Evolutionary conservation across 106 monocot genomes (phyloP).

Genomic region (Agapanthus africanus): DNA sequence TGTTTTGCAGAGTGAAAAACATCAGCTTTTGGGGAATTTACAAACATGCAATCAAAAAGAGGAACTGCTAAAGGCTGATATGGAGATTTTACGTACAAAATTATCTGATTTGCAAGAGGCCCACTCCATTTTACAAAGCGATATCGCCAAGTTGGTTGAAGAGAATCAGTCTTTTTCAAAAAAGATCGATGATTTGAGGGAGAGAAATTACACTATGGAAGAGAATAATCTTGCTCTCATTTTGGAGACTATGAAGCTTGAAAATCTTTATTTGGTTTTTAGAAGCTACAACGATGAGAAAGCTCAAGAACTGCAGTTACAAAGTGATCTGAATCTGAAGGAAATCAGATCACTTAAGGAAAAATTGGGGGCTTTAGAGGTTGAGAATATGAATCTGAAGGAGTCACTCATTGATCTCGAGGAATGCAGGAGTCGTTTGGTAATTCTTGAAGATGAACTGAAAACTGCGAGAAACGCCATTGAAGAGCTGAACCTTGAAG

Average conservation of each 20-base stretch:
- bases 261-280: constrained; percentile 37
- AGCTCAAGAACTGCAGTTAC: constrained; percentile 18
- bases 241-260: constrained; percentile 24
- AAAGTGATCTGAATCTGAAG: constrained; percentile 27
- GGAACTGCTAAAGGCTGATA: constrained; percentile 33
- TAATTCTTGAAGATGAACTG: constrained; percentile 30
- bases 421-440: constrained; percentile 20
- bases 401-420: constrained; percentile 22
- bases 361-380: constrained; percentile 19
- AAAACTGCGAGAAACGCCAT: constrained; percentile 8
- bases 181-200: constrained; percentile 24
- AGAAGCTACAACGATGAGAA: constrained; percentile 35
- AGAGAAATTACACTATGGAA: constrained; percentile 21
- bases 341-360: constrained; percentile 25
- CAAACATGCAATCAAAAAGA: constrained; percentile 27
- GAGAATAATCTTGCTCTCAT: constrained; percentile 18
- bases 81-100: constrained; percentile 22
- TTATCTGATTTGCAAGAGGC: constrained; percentile 23
- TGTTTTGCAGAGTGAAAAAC: constrained; percentile 27
- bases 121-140: constrained; percentile 15
- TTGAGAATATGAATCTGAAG: constrained; percentile 42
- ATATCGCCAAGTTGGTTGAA: constrained; percentile 24
- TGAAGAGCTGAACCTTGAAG: constrained; percentile 21
- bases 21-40: constrained; percentile 20
- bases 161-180: constrained; percentile 25